Base-by-base conservation (phyloP, 2,329 filamentous ascomycete genomes). In the Fusarium sp. region DNA sequence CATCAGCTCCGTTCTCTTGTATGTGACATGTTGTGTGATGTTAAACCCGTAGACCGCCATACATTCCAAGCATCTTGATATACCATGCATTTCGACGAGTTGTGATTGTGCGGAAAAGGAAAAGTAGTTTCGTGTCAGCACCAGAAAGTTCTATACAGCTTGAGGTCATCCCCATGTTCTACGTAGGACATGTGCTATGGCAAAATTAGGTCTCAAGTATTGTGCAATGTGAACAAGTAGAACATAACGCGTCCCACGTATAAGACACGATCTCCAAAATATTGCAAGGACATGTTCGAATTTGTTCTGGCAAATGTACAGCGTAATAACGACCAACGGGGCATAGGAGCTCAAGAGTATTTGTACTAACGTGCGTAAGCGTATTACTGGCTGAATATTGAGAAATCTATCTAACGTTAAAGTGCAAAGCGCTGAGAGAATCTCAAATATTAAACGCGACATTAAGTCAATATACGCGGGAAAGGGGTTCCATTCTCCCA, bases 401-500 rank as follows among this genome's bases (percentile, higher is more conserved):
- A 27, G 18, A 11, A 11, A 25, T 3, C 1, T 13, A 27, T 25
- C 4, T 0, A 8, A 3, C 3, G 33, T 27, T 27, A 17, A 3
- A 15, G 7, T 2, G 3, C 8, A 15, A 22, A 49, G 29, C 20
- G 0, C 17, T 7, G 18, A 18, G 5, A 18, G 5, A 49, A 33
- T 18, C 10, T n/a, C 5, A 22, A 7, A 2, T 7, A 18, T 29
- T 3, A 7, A 3, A 7, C 9, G 14, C 9, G 11, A 22, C 22
- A 20, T 3, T 18, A 0, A 12, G 7, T 13, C 8, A 1, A 27
- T 1, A 12, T 6, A 7, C 20, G 2, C 3, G 15, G 7, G 13
- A 7, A 17, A 49, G 2, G 11, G 7, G 4, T 49, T 2, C 0
- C 0, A 5, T 22, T 1, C 3, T 22, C 2, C 7, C 0, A 7